Base-by-base conservation (phyloP, 179 eudicot genomes). In the Heliamphora pulchella region DNA sequence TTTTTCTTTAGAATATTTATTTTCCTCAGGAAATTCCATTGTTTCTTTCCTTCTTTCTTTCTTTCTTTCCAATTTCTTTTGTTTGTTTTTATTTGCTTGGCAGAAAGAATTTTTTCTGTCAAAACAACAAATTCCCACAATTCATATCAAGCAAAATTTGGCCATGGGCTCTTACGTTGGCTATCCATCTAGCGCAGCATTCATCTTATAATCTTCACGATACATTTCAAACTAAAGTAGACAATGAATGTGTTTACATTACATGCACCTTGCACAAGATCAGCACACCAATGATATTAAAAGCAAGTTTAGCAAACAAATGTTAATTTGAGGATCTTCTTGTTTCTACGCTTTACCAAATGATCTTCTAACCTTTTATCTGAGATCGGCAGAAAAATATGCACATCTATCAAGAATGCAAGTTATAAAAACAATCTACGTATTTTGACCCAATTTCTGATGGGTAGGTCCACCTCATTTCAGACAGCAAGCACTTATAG, bases 151-250 rank as follows among this genome's bases (percentile, higher is more conserved):
- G 22, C 14, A 71, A 71, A 15, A 18, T 71, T 71, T 20, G 22
- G 74, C 74, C n/a, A 47, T 71, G 53, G 39, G 15, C 10, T 8
- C 41, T 71, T 8, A 48, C n/a, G 74, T 39, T 8, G 31, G 41
- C 17, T 10, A 18, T 48, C 14, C 4, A 50, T 48, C 58, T 48
- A n/a, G 18, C 18, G 17, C 14, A 71, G 58, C 17, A 8, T 1
- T 48, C 58, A 71, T 71, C 39, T 9, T 50, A 7, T 71, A 48
- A 71, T 71, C 57, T 71, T 71, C 75, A 69, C 74, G 9, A 14
- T 48, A 15, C 51, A n/a, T 48, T 8, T 71, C 15, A 2, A 47
- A 47, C 74, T 47, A 47, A 17, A 0, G 13, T 47, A 47, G 3
- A 50, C 4, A 48, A 10, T 1, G 0, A 2, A 51, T 71, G 4